phyloP scores from a whole-genome alignment of 2,329 filamentous ascomycete genomes.

The Cercospora berteroae region DNA sequence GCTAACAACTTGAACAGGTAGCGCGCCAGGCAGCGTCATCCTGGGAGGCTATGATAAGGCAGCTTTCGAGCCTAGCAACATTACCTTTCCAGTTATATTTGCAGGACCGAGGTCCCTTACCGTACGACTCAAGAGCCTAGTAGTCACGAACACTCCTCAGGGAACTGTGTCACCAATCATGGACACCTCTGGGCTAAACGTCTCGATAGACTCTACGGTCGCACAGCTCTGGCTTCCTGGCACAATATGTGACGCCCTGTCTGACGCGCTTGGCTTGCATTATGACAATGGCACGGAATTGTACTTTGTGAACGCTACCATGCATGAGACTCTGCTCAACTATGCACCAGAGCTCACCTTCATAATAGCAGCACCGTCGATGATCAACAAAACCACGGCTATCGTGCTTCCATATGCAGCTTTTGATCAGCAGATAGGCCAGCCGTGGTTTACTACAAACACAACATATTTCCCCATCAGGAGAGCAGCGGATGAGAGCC shows the following conservation, averaged over 20 bases:
- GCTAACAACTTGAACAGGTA: not conserved
- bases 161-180: not conserved
- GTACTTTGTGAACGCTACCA: constrained; percentile 42
- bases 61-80: constrained; percentile 34
- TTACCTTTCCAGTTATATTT: constrained; percentile 31
- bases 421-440: constrained; percentile 32
- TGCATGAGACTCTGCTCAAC: constrained; percentile 35
- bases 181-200: not conserved
- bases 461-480: constrained; percentile 31
- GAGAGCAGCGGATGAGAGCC: constrained; percentile 27
- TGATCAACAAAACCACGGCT: constrained; percentile 16
- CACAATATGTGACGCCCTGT: constrained; percentile 41
- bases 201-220: constrained; percentile 41
- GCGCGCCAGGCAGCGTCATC: constrained; percentile 21
- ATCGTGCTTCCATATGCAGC: constrained; percentile 35
- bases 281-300: constrained; percentile 40
- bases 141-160: not conserved
- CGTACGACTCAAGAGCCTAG: not conserved
- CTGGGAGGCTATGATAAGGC: constrained; percentile 45
- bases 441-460: constrained; percentile 16
- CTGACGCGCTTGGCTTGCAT: constrained; percentile 40
- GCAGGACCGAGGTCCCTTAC: not conserved
- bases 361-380: constrained; percentile 23
- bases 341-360: constrained; percentile 41
- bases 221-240: constrained; percentile 43